Evolutionary conservation across 2,329 filamentous ascomycete genomes (phyloP).

Genomic region (Epichloe festucae): DNA sequence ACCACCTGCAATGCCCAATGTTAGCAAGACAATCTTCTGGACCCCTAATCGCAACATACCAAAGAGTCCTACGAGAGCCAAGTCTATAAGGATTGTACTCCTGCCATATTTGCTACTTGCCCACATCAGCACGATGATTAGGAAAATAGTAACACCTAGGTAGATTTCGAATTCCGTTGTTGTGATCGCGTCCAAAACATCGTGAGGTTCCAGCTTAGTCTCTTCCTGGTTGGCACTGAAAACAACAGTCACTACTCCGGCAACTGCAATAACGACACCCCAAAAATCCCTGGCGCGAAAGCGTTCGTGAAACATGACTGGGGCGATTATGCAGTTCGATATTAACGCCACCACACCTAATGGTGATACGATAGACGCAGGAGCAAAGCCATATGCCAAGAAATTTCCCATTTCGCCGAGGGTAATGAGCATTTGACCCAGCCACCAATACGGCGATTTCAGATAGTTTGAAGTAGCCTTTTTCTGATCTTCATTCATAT

Average conservation of each 20-base stretch:
- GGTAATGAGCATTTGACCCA: conserved; percentile 83
- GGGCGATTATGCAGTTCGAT: conserved; percentile 93
- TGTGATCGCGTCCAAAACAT: conserved; percentile 82
- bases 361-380: conserved; percentile 92
- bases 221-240: conserved; percentile 82
- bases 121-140: conserved; percentile 71
- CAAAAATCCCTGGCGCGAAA: conserved; percentile 77
- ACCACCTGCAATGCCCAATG: conserved; percentile 44
- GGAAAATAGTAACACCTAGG: conserved; percentile 56
- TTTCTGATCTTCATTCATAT: conserved; percentile 15
- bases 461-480: conserved; percentile 59
- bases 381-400: conserved; percentile 91
- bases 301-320: conserved; percentile 80
- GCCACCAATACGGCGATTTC: conserved; percentile 91
- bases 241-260: conserved; percentile 82
- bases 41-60: conserved; percentile 40
- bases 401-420: conserved; percentile 94
- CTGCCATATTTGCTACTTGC: conserved; percentile 74
- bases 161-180: conserved; percentile 87
- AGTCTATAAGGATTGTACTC: conserved; percentile 76
- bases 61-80: conserved; percentile 86
- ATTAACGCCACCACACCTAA: conserved; percentile 93
- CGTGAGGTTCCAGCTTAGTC: conserved; percentile 77
- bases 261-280: conserved; percentile 78
- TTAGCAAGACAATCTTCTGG: background rate